Conservation (phyloP, 306 rosid species). For the Sophora flavescens region DNA sequence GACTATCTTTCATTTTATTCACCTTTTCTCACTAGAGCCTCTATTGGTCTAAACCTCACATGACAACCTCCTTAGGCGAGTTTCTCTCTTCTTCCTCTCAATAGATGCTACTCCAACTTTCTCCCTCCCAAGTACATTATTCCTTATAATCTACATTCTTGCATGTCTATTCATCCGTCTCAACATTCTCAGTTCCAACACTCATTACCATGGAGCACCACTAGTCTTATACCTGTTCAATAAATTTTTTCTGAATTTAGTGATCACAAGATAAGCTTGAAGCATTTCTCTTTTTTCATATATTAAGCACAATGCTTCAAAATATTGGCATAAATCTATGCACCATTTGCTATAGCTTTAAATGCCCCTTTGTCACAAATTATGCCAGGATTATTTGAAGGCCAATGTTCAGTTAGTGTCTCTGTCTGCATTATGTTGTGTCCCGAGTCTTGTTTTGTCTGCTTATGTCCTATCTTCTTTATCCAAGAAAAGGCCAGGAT, state of each 20-base stretch:
- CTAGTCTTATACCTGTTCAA: too few relatives aligned
- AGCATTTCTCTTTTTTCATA: slow-evolving; percentile 27
- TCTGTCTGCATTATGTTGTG: neutral
- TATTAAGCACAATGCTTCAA: neutral
- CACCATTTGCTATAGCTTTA: slow-evolving; percentile 9
- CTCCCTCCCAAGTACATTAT: too few relatives aligned
- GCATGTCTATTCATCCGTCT: neutral
- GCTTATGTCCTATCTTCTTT: neutral
- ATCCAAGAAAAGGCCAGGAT: slow-evolving; percentile 1
- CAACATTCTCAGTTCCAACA: neutral
- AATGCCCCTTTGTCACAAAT: too few relatives aligned
- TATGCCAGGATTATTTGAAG: slow-evolving; percentile 2
- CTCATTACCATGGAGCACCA: too few relatives aligned
- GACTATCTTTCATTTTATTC: slow-evolving; percentile 21
- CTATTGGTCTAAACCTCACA: slow-evolving; percentile 7
- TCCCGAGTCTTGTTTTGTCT: neutral
- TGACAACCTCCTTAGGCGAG: neutral
- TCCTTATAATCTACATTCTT: neutral
- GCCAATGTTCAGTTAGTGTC: neutral
- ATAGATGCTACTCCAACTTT: neutral
- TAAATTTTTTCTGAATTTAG: too few relatives aligned
- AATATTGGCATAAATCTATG: slow-evolving; percentile 3
- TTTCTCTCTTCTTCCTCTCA: neutral
- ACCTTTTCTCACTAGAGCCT: slow-evolving; percentile 18
- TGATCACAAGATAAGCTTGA: slow-evolving; percentile 16